Conservation (phyloP, 2,329 filamentous ascomycete species). For the Amauroascus verrucosus region DNA sequence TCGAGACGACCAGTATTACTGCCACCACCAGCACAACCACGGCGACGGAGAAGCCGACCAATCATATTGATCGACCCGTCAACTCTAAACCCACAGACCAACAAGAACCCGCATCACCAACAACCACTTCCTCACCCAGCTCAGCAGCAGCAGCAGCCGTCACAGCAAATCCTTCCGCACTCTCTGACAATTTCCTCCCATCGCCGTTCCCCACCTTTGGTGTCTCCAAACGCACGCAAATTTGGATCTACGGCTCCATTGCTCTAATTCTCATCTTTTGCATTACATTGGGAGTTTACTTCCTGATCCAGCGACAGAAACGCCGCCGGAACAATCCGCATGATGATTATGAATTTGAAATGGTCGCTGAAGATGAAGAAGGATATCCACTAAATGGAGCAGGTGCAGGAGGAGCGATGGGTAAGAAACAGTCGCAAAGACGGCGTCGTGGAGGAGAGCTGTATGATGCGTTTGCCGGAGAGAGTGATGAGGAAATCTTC, state of each 20-base stretch:
- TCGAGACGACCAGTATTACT: conserved; percentile 53
- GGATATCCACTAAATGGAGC: conserved; percentile 39
- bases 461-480: conserved; percentile 94
- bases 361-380: conserved; percentile 73
- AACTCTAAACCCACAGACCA: conserved; percentile 46
- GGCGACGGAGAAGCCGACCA: conserved; percentile 43
- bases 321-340: conserved; percentile 62
- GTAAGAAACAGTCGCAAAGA: conserved; percentile 42
- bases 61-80: conserved; percentile 56
- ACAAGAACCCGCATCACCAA: conserved; percentile 20
- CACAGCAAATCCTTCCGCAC: conserved; percentile 20
- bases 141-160: conserved; percentile 20
- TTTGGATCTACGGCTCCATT: conserved; percentile 86
- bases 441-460: conserved; percentile 67
- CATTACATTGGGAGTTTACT: conserved; percentile 65
- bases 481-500: conserved; percentile 64
- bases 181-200: conserved; percentile 51
- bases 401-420: conserved; percentile 23
- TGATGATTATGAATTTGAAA: conserved; percentile 88
- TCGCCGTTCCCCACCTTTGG: conserved; percentile 86
- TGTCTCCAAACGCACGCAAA: conserved; percentile 72
- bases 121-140: conserved; percentile 22
- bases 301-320: conserved; percentile 68
- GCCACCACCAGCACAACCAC: conserved; percentile 38
- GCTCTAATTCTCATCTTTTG: conserved; percentile 82